phyloP scores from a whole-genome alignment of 1,284 basidiomycete genomes.

The Pascua sp. region DNA sequence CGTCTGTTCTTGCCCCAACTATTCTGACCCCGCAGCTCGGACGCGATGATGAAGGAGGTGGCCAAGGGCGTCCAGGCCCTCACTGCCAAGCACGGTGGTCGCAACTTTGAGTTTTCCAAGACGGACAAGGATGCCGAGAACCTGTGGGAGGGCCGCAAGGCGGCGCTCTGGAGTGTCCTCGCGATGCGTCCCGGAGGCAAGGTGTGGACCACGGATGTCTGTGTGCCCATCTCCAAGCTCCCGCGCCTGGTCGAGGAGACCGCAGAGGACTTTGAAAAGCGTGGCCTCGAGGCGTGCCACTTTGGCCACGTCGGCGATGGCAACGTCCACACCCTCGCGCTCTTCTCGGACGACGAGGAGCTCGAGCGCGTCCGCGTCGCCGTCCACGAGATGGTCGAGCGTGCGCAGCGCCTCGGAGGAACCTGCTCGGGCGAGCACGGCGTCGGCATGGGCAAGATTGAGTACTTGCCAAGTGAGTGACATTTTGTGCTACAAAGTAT shows the following conservation, averaged over 20 bases:
- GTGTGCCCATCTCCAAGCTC: slow-evolving; percentile 75
- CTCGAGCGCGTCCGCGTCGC: slow-evolving; percentile 47
- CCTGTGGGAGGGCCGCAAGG: slow-evolving; percentile 83
- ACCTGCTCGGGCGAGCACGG: slow-evolving; percentile 73
- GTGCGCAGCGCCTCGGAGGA: slow-evolving; percentile 52
- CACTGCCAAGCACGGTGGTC: slow-evolving; percentile 64
- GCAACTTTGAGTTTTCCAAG: slow-evolving; percentile 66
- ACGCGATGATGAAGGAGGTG: slow-evolving; percentile 40
- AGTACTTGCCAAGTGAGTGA: slow-evolving; percentile 33
- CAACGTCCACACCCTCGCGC: slow-evolving; percentile 48
- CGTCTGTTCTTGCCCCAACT: slow-evolving; percentile 4
- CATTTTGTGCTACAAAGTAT: background rate
- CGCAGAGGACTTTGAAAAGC: slow-evolving; percentile 63
- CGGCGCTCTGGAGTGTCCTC: slow-evolving; percentile 68
- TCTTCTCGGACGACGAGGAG: slow-evolving; percentile 41
- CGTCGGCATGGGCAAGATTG: slow-evolving; percentile 72
- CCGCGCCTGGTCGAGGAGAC: slow-evolving; percentile 72
- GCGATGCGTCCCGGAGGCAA: slow-evolving; percentile 62
- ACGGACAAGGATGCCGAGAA: slow-evolving; percentile 66
- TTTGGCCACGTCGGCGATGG: slow-evolving; percentile 77
- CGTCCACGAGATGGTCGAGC: slow-evolving; percentile 52
- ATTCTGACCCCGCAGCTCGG: background rate
- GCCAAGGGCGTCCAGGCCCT: slow-evolving; percentile 60
- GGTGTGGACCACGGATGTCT: slow-evolving; percentile 81
- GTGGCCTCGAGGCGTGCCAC: slow-evolving; percentile 58